Evolutionary conservation across 352 stramenopile species (phyloP).

Genomic region (Phytophthora pini): DNA sequence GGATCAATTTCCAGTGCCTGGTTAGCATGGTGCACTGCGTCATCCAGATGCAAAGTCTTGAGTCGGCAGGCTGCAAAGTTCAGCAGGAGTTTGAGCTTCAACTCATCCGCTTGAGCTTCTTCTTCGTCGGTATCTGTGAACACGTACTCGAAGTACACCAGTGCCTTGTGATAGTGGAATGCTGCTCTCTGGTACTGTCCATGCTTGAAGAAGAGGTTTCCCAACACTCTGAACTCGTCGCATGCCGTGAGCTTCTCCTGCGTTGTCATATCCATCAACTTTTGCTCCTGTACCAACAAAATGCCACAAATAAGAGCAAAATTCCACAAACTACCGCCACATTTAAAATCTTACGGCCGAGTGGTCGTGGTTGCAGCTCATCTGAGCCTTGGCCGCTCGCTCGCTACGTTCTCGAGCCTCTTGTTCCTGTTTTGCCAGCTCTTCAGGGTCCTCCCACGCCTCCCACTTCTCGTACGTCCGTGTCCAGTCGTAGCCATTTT

Average conservation of each 20-base stretch:
- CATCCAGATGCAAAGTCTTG: conserved; percentile 76
- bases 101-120: conserved; percentile 46
- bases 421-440: conserved; percentile 72
- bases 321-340: conserved; percentile 2
- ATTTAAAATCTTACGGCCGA: conserved; percentile 51
- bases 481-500: conserved; percentile 76
- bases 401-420: conserved; percentile 68
- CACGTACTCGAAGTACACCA: conserved; percentile 90
- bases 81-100: conserved; percentile 70
- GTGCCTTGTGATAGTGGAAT: conserved; percentile 83
- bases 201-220: conserved; percentile 80
- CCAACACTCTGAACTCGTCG: conserved; percentile 71
- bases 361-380: conserved; percentile 86
- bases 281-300: conserved; percentile 57
- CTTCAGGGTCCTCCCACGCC: conserved; percentile 80
- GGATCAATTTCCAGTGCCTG: conserved; percentile 67
- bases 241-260: conserved; percentile 63
- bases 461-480: conserved; percentile 82
- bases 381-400: conserved; percentile 50
- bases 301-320: conserved; percentile 17
- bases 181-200: conserved; percentile 83
- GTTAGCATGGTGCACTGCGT: conserved; percentile 69
- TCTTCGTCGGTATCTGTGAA: conserved; percentile 76
- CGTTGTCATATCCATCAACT: conserved; percentile 88
- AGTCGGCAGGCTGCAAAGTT: conserved; percentile 81